A percentile compares a stretch with the other conserved stretches of the same genome.
phyloP scores from a whole-genome alignment of 805 yeast genomes.

The Blastobotrys peoriensis region DNA sequence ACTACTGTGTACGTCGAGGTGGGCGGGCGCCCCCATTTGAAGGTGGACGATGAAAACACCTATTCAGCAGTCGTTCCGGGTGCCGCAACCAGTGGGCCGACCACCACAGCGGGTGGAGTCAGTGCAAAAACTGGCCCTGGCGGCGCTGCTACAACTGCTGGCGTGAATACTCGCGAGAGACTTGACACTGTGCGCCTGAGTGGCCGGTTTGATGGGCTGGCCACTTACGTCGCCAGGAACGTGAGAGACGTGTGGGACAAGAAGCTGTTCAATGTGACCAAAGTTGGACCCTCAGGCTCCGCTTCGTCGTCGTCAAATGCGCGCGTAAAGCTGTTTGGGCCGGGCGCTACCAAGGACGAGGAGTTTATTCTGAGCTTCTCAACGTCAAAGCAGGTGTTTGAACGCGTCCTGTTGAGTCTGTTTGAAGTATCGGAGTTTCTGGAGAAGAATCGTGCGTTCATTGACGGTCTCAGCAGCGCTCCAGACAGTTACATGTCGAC shows the following conservation, averaged over 20 bases:
- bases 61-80: constrained; percentile 4
- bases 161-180: constrained; percentile 2
- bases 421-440: constrained; percentile 32
- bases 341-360: background rate
- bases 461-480: constrained; percentile 35
- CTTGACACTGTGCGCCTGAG: constrained; percentile 60
- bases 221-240: constrained; percentile 69
- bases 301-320: constrained; percentile 4
- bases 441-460: constrained; percentile 39
- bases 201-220: constrained; percentile 85
- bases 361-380: constrained; percentile 6
- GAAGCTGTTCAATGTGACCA: constrained; percentile 37
- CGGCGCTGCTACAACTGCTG: constrained; percentile 3
- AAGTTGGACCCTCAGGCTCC: constrained; percentile 28
- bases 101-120: background rate
- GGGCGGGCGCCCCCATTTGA: constrained; percentile 32
- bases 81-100: too few relatives aligned
- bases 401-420: constrained; percentile 26
- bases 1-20: constrained; percentile 29
- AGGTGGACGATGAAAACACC: constrained; percentile 23
- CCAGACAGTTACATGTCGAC: constrained; percentile 22
- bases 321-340: background rate
- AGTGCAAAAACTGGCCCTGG: background rate
- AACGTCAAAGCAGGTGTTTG: constrained; percentile 20
- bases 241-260: constrained; percentile 75